These are phyloP conservation scores for Rubus parviflorus DNA, from an alignment of 306 rosid genomes.

Conservation along the genomic window DNA sequence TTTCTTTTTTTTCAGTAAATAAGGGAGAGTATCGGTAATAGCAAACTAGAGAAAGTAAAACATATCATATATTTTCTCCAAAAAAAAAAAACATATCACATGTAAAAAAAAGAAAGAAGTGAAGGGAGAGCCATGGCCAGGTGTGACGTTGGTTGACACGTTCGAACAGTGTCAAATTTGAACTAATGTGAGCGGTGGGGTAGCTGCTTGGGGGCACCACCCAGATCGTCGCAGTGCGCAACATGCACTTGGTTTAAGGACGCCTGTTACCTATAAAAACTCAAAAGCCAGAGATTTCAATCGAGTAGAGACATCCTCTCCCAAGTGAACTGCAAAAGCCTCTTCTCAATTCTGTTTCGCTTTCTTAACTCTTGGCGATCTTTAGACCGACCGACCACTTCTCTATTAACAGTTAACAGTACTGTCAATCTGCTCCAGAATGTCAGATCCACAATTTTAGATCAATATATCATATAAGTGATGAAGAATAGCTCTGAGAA, in stretches of 20 bases:
- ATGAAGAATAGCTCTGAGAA: neutral
- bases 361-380: neutral
- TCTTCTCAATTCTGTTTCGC: neutral
- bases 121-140: neutral
- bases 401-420: neutral
- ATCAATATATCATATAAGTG: neutral
- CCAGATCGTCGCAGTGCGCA: neutral
- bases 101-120: no score
- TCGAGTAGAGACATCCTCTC: neutral
- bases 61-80: no score
- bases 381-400: neutral
- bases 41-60: no score
- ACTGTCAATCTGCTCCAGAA: no score
- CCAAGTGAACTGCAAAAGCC: neutral
- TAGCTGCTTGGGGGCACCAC: neutral
- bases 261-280: neutral
- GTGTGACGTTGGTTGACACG: constrained; percentile 17
- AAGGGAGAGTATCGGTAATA: no score
- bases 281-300: neutral
- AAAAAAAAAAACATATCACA: no score
- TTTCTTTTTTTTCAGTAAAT: no score
- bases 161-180: neutral
- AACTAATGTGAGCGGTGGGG: neutral
- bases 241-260: neutral
- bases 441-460: neutral